Conservation (phyloP, 2,329 filamentous ascomycete genomes). For the Plectosphaerella plurivora region DNA sequence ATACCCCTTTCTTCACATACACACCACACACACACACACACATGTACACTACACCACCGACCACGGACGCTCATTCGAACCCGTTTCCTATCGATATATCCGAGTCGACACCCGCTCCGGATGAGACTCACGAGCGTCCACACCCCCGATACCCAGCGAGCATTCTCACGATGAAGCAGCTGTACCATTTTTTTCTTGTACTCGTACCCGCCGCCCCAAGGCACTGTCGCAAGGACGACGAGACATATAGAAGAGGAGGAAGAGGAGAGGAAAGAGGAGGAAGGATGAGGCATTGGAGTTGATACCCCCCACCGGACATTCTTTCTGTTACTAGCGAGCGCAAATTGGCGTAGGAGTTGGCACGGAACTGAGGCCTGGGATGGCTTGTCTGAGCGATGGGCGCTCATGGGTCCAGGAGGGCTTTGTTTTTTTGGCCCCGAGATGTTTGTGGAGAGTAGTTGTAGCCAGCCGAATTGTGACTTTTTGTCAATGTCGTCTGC, state of each 20-base stretch:
- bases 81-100: background rate
- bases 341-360: background rate
- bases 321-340: background rate
- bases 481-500: no score
- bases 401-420: no score
- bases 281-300: background rate
- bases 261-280: background rate
- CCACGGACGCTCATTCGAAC: background rate
- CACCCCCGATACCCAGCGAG: background rate
- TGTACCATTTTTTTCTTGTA: background rate
- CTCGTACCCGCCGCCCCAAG: background rate
- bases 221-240: background rate
- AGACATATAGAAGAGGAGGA: background rate
- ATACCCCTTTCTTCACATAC: conserved; percentile 6
- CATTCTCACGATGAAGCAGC: background rate
- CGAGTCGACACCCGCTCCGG: background rate
- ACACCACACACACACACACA: conserved; percentile 2
- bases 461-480: no score
- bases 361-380: background rate
- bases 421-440: no score
- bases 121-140: background rate
- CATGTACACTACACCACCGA: background rate
- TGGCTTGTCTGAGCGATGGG: no score
- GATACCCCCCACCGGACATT: background rate
- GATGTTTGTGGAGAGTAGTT: no score